Evolutionary conservation across 1,284 basidiomycete species (phyloP).

Genomic region (Cystobasidiaceae sp.): DNA sequence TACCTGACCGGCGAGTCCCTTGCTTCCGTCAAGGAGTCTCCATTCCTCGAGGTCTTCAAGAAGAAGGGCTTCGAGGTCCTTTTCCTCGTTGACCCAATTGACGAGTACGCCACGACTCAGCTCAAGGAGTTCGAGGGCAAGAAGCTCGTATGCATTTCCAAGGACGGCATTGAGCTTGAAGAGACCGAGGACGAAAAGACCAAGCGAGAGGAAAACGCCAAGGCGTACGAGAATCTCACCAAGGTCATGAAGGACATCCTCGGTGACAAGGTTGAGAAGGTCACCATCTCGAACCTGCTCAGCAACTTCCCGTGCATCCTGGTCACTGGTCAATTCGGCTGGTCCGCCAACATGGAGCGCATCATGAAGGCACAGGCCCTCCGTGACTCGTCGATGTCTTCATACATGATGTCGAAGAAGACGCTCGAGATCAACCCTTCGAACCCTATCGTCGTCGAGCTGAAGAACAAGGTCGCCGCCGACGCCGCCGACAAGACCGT

Average conservation of each 20-base stretch:
- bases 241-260: conserved; percentile 95
- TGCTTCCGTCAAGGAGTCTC: conserved; percentile 83
- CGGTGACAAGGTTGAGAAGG: conserved; percentile 99
- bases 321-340: conserved; percentile 97
- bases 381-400: conserved; percentile 97
- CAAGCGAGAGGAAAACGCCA: conserved; percentile 77
- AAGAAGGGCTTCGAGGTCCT: conserved; percentile 99
- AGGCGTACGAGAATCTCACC: conserved; percentile 84
- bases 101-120: conserved; percentile 95
- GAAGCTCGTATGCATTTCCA: conserved; percentile 96
- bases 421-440: conserved; percentile 94
- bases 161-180: conserved; percentile 98
- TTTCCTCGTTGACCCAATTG: conserved; percentile 95
- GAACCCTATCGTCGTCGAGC: conserved; percentile 93
- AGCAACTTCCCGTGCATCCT: conserved; percentile 91
- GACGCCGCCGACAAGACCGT: conserved; percentile 99
- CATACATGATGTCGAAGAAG: conserved; percentile 97
- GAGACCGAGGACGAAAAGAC: conserved; percentile 98
- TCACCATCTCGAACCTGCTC: conserved; percentile 96
- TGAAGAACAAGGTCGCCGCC: conserved; percentile 87
- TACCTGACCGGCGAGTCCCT: conserved; percentile 97
- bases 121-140: conserved; percentile 99
- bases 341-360: conserved; percentile 99
- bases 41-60: conserved; percentile 99
- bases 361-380: conserved; percentile 99